Percentiles rank a stretch among this genome's conserved stretches.
Evolutionary conservation across 176 grass and related monocot genomes (phyloP).

Genomic region (Guadua angustifolia): DNA sequence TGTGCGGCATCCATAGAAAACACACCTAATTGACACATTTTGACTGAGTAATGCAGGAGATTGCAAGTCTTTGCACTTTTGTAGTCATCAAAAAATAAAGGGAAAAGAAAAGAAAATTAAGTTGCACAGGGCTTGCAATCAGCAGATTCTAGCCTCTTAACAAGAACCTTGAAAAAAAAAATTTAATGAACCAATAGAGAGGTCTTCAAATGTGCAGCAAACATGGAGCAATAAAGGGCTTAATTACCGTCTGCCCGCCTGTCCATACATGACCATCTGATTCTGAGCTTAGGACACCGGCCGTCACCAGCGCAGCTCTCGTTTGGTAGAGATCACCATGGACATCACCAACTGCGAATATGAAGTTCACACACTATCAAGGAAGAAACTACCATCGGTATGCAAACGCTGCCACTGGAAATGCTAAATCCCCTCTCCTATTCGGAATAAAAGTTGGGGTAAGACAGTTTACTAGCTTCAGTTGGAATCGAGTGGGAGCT

Average conservation of each 20-base stretch:
- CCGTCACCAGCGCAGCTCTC: conserved; percentile 62
- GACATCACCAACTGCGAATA: conserved; percentile 76
- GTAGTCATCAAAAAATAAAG: too few species aligned
- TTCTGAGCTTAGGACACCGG: conserved; percentile 71
- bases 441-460: not conserved
- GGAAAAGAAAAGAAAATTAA: too few species aligned
- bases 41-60: not conserved
- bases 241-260: conserved; percentile 75
- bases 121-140: too few species aligned
- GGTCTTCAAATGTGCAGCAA: too few species aligned
- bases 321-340: conserved; percentile 89
- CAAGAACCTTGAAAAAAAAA: not conserved
- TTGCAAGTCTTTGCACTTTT: not conserved
- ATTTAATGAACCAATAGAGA: too few species aligned
- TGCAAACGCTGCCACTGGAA: not conserved
- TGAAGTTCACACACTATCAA: conserved; percentile 2
- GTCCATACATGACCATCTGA: conserved; percentile 67
- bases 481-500: not conserved
- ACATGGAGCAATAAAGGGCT: not conserved
- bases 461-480: not conserved
- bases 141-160: too few species aligned
- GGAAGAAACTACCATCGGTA: not conserved
- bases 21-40: not conserved
- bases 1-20: not conserved
- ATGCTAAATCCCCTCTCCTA: not conserved